Evolutionary conservation across 1,284 basidiomycete species (phyloP), one percentile per base, ranked within the genome.

Genomic region (Leccinum solheimii): DNA sequence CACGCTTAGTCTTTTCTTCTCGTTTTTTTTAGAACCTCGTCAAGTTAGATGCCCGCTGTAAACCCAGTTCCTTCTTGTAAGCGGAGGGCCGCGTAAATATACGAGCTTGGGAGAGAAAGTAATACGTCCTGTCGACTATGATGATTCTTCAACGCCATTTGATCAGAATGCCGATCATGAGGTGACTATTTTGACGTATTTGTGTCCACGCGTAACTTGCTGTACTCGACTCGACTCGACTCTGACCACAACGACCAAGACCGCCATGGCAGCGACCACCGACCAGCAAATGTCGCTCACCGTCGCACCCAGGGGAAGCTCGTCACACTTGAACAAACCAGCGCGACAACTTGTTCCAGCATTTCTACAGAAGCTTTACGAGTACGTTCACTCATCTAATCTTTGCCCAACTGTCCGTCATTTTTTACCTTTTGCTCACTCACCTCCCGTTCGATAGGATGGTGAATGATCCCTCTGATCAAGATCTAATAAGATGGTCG

Each of bases 321-420:
- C 73, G 14, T 76, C 77, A 2, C 80, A 82, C 66, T 73, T 86
- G 53, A 82, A 80, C 66, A 84, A 79, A 70, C 77, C 81, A 11
- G 78, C 84, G 2, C 77, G 84, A 50, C 84, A 85, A 68, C 78
- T 81, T 13, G 83, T 94, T 2, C 93, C 94, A 0, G 91, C 93
- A 0, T 98, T 98, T 72, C 81, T 97, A 16, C 94, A 95, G 78
- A 98, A 98, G 77, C 83, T 98, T 38, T 95, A 90, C 78, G 91
- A 91, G 94, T 95, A 60, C 65, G 86, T 63, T 16, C 40, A 50
- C 54, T 53, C 62, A 68, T 76, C 74, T 69, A 57, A 75, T 72
- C 70, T 64, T 38, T 19, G 30, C 5, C 43, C 1, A 52, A 48
- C 43, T 57, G 14, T 16, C 65, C 62, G 57, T 58, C 26, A 64